Base-by-base conservation (phyloP, 2,329 filamentous ascomycete genomes). In the Penicillium sp. region DNA sequence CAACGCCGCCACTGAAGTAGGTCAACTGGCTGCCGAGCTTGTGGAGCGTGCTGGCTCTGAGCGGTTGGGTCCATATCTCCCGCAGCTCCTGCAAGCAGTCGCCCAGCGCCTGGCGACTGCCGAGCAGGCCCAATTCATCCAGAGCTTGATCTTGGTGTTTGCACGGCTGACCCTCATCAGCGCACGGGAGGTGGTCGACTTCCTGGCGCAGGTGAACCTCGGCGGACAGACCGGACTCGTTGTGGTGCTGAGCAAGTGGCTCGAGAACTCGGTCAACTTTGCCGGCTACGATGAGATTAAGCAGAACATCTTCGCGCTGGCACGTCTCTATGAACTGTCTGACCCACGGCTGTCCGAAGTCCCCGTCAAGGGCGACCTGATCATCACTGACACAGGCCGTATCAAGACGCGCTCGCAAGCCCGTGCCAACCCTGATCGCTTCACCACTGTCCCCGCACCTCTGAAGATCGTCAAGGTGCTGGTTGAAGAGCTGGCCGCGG, bases 201-300 rank as follows among this genome's bases (percentile, higher is more conserved):
- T 99, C 80, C 83, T 99, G 35, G 90, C 90, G 63, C 89, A 92
- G 72, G 89, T 97, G 65, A 86, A 92, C 69, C 91, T 98, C 67
- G 87, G 88, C 53, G 89, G 89, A 10, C 71, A 77, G 62, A 96
- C 85, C 72, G 95, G 93, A n/a, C 81, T 99, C 8, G 88, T 93
- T 66, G 89, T 97, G 26, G 95, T 99, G 3, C 81, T 98, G 68
- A 86, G 89, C 78, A 97, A 98, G 79, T 99, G 95, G 95, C 83
- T 99, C 0, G 95, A 98, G 80, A 97, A 98, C 78, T 97, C 93
- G 4, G 87, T 96, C 77, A 96, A 91, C 77, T 99, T 99, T 79
- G 93, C 93, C n/a, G 95, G 95, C 13, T 99, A 97, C 71, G 93
- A 98, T 71, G 94, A 97, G 77, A 98, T 98, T 70, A 88, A 93